Percentiles rank a stretch among this genome's conserved stretches.
These are phyloP conservation scores for Botrytis galanthina DNA, from an alignment of 2,329 filamentous ascomycete genomes.

Conservation along the genomic window DNA sequence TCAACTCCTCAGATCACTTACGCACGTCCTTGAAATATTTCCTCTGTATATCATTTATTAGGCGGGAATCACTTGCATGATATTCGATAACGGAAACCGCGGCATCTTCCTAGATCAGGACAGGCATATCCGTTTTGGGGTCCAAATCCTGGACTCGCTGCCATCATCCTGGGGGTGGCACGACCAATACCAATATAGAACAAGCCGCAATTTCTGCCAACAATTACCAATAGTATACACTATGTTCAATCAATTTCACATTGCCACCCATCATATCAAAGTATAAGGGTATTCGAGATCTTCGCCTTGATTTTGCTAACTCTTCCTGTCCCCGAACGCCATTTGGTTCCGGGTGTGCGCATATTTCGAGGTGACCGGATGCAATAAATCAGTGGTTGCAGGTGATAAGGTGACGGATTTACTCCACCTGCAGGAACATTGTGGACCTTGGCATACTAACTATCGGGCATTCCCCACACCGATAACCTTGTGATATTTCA, in stretches of 20 bases:
- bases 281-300: background rate
- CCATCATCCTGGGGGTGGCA: constrained; percentile 9
- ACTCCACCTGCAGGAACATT: constrained; percentile 36
- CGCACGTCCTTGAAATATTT: constrained; percentile 4
- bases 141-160: constrained; percentile 3
- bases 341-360: constrained; percentile 19
- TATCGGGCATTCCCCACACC: constrained; percentile 30
- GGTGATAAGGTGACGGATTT: constrained; percentile 37
- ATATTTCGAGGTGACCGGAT: constrained; percentile 28
- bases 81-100: constrained; percentile 16
- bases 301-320: constrained; percentile 20
- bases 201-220: background rate
- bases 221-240: background rate
- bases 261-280: constrained; percentile 7
- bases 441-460: constrained; percentile 13
- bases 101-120: constrained; percentile 11
- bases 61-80: constrained; percentile 15
- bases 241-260: background rate
- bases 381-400: constrained; percentile 33
- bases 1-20: background rate
- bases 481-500: constrained; percentile 19
- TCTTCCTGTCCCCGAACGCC: constrained; percentile 21
- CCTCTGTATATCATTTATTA: constrained; percentile 16
- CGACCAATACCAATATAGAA: constrained; percentile 13
- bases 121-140: background rate